These are phyloP conservation scores for Saccharomyces eubayanus DNA, from an alignment of 805 yeast species.

Conservation along the genomic window DNA sequence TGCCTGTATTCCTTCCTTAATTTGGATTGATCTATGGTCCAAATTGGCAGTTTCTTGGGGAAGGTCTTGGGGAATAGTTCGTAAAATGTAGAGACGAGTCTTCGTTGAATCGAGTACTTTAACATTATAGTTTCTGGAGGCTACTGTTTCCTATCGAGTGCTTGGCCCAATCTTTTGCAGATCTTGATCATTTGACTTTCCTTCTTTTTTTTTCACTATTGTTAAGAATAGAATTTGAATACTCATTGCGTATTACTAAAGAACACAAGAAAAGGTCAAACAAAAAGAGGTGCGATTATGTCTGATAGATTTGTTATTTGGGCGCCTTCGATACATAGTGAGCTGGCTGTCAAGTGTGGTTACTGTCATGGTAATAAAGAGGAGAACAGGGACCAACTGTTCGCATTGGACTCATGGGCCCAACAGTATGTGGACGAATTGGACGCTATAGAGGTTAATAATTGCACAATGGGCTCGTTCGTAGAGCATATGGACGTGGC, in stretches of 20 bases:
- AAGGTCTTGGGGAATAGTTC: conserved; percentile 68
- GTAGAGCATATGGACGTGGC: conserved; percentile 39
- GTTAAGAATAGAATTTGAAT: not conserved
- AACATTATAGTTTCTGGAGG: not conserved
- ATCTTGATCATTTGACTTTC: not conserved
- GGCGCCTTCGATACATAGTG: conserved; percentile 38
- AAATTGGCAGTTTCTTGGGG: conserved; percentile 61
- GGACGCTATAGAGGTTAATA: conserved; percentile 9
- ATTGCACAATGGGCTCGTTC: conserved; percentile 34
- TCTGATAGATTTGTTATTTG: conserved; percentile 33
- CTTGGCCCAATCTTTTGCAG: not conserved
- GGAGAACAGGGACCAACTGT: conserved; percentile 31
- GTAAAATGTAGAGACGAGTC: conserved; percentile 38
- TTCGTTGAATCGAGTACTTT: conserved; percentile 1
- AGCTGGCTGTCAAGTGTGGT: conserved; percentile 48
- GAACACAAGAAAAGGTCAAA: not conserved
- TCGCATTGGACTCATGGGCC: conserved; percentile 34
- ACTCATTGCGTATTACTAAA: not conserved
- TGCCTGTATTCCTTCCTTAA: conserved; percentile 68
- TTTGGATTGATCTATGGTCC: conserved; percentile 44
- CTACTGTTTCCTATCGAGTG: not conserved
- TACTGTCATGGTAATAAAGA: conserved; percentile 54
- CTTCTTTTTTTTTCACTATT: not conserved
- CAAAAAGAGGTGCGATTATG: conserved; percentile 8
- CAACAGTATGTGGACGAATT: conserved; percentile 6